These are phyloP conservation scores for Neoscytalidium dimidiatum DNA, from an alignment of 2,329 filamentous ascomycete species.

Conservation along the genomic window DNA sequence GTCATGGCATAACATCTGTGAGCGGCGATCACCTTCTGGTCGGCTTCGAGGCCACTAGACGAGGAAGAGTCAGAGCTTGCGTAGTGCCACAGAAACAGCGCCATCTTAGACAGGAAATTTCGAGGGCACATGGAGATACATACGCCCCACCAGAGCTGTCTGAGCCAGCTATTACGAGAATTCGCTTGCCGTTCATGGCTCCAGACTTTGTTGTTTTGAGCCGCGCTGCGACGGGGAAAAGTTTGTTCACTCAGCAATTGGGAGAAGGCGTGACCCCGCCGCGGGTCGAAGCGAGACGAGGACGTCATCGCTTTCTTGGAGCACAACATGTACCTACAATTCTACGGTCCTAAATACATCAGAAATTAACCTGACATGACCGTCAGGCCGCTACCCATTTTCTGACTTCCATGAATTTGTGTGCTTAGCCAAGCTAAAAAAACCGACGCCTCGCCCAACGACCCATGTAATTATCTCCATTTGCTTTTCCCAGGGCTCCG, in stretches of 20 bases:
- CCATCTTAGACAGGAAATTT: no score
- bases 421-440: not conserved
- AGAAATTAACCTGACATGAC: no score
- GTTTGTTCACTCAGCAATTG: not conserved
- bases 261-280: slow-evolving; percentile 7
- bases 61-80: slow-evolving; percentile 6
- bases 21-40: slow-evolving; percentile 90
- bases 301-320: not conserved
- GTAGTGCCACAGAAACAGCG: not conserved
- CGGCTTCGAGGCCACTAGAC: slow-evolving; percentile 83
- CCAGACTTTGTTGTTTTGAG: not conserved
- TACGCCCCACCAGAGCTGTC: slow-evolving; percentile 91
- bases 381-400: not conserved
- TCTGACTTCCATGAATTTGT: not conserved
- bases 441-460: not conserved
- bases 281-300: slow-evolving; percentile 11
- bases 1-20: slow-evolving; percentile 97
- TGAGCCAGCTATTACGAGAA: slow-evolving; percentile 83
- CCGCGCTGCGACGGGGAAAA: slow-evolving; percentile 5
- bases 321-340: not conserved
- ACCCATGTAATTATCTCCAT: not conserved
- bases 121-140: slow-evolving; percentile 33
- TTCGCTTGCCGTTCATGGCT: slow-evolving; percentile 47
- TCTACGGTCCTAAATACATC: no score
- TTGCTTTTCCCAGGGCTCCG: not conserved